Base-by-base conservation (phyloP, 1,284 basidiomycete genomes). In the Hypsizygus ulmarius region DNA sequence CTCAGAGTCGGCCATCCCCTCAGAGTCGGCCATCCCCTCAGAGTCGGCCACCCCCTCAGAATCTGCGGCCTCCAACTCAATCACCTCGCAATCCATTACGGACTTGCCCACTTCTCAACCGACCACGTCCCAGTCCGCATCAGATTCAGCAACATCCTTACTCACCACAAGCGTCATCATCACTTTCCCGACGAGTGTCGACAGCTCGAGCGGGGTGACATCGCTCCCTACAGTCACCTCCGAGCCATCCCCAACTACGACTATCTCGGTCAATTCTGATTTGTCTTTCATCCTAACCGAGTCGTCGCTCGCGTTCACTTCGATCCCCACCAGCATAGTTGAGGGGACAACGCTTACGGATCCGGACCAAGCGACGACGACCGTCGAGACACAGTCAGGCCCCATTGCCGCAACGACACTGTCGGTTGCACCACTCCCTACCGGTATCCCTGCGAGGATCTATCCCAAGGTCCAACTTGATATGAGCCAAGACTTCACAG, bases 361-460 rank as follows among this genome's bases (percentile, higher is more conserved):
- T 60, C 82, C 86, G 7, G 86, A 88, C 56, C 64, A 70, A 46
- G 62, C 72, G 0, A 63, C 72, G 6, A 77, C 78, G 0, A 78
- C 77, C 1, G 8, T 72, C 10, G 57, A 63, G 1, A 51, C 66
- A 3, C 59, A 65, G n/a, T 39, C 68, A 0, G 52, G 40, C 25
- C 53, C 64, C 0, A 53, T 64, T 11, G 44, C 68, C 1, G 52
- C 56, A 1, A 58, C 66, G 12, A 59, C 58, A 0, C 42, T 64
- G 39, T 36, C 49, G 50, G 37, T 50, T 47, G 63, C 69, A 2
- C 58, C 77, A 0, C 69, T 90, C 15, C 87, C 87, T 0, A 66
- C 72, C 0, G 73, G 72, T 47, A 66, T 89, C 3, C 84, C 88
- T 12, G 65, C 58, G 10, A 68, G 73, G 50, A 88, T 90, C 50